Evolutionary conservation across 306 rosid species (phyloP), one percentile per base, ranked within the genome.

Genomic region (Begonia fuchsioides): DNA sequence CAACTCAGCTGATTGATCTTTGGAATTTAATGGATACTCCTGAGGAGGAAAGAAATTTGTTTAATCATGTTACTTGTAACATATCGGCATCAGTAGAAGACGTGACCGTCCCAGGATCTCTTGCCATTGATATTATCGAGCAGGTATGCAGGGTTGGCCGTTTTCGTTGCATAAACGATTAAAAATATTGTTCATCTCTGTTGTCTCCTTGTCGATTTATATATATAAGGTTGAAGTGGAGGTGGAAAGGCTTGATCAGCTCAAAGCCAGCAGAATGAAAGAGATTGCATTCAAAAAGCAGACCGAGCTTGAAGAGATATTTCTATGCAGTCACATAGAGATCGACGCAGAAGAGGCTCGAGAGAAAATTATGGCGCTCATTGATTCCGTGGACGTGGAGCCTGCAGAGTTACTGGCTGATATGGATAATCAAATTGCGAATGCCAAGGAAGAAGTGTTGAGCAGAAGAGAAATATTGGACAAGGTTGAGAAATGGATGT

Each of bases 11-110:
- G 39, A 72, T 79, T 26, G 35, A 86, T 72, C 72, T 86, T 15
- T 86, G 96, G 96, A 86, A 86, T 74, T 79, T 86, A 71, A 86
- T 86, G 96, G 96, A 86, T 70, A 86, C 96, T 15, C 70, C 79
- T 49, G 63, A 52, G 4, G 96, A 82, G 61, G 96, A 86, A 70
- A 79, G 96, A 69, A 70, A 64, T 26, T 72, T 76, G 32, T 86
- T 82, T 61, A 86, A 86, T 53, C 96, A 86, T 72, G 90, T 86
- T 59, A 86, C 96, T 40, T 82, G 93, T 60, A 26, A 26, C 56
- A 82, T 82, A 49, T 86, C 90, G 32, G 90, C 96, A 60, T 74
- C 90, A 15, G 96, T 26, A 8, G 35, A 26, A 0, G 35, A 26
- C 7, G 35, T 26, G 35, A 26, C 35, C 7, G 35, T 26, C 35